phyloP scores from a whole-genome alignment of 176 grass and related monocot genomes.

The Olyra latifolia region DNA sequence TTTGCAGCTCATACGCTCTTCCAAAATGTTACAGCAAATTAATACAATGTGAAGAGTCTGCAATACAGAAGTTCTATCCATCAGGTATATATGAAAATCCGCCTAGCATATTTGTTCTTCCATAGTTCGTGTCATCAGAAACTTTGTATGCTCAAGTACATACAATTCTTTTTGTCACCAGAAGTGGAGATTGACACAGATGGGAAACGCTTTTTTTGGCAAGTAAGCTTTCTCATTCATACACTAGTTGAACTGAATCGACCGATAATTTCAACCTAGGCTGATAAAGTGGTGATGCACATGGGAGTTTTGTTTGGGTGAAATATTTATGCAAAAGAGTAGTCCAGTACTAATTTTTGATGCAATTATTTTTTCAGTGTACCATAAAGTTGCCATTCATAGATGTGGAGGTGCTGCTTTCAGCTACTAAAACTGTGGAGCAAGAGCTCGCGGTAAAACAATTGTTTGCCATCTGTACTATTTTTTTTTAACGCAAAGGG shows the following conservation, averaged over 20 bases:
- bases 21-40: conserved; percentile 44
- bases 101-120: conserved; percentile 4
- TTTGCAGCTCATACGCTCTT: conserved; percentile 35
- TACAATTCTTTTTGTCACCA: conserved; percentile 8
- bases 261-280: neutral
- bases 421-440: conserved; percentile 38
- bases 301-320: neutral
- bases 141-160: neutral
- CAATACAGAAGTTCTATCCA: conserved; percentile 46
- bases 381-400: conserved; percentile 57
- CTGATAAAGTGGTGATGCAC: neutral
- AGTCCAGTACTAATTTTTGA: neutral
- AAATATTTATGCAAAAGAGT: neutral
- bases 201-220: conserved; percentile 54
- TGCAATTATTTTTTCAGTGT: conserved; percentile 30
- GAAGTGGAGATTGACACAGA: conserved; percentile 57
- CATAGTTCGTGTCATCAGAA: neutral
- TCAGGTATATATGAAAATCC: conserved; percentile 39
- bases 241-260: neutral
- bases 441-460: conserved; percentile 45
- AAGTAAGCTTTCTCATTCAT: conserved; percentile 38
- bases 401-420: conserved; percentile 42
- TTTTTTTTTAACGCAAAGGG: too few species aligned
- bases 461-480: too few species aligned
- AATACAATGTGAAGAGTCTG: conserved; percentile 42